Conservation (phyloP, 495 filamentous ascomycete species). For the Podospora tetraspora region DNA sequence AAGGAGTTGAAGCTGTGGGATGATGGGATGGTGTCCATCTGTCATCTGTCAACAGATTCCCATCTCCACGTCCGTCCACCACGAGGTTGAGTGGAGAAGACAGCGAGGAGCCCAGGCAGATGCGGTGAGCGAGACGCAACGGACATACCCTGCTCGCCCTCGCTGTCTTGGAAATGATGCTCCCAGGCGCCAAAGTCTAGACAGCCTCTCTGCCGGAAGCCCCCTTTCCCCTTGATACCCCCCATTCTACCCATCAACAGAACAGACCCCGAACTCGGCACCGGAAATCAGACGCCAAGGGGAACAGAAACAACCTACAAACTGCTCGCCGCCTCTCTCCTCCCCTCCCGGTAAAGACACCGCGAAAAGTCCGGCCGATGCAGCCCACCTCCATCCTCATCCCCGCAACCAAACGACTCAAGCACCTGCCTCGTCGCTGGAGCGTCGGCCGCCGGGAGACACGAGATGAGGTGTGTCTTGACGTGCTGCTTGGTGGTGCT, state of each 20-base stretch:
- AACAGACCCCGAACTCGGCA: background rate
- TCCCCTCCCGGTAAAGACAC: slow-evolving; percentile 55
- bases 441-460: slow-evolving; percentile 31
- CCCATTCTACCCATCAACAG: background rate
- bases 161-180: background rate
- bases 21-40: too few relatives aligned
- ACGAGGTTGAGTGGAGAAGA: background rate
- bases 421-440: slow-evolving; percentile 34
- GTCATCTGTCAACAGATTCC: too few relatives aligned
- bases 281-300: background rate
- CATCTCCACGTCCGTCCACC: background rate
- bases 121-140: background rate
- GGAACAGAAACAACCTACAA: slow-evolving; percentile 31
- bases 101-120: background rate
- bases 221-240: too few relatives aligned
- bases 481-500: slow-evolving; percentile 1
- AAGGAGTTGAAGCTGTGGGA: too few relatives aligned
- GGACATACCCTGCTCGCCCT: background rate
- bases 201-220: background rate
- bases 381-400: slow-evolving; percentile 2
- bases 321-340: slow-evolving; percentile 57
- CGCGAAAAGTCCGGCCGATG: slow-evolving; percentile 39
- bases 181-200: background rate
- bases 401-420: slow-evolving; percentile 35
- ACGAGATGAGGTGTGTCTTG: slow-evolving; percentile 35